Base-by-base conservation (phyloP, 2,329 filamentous ascomycete species). In the Botrytis paeoniae region DNA sequence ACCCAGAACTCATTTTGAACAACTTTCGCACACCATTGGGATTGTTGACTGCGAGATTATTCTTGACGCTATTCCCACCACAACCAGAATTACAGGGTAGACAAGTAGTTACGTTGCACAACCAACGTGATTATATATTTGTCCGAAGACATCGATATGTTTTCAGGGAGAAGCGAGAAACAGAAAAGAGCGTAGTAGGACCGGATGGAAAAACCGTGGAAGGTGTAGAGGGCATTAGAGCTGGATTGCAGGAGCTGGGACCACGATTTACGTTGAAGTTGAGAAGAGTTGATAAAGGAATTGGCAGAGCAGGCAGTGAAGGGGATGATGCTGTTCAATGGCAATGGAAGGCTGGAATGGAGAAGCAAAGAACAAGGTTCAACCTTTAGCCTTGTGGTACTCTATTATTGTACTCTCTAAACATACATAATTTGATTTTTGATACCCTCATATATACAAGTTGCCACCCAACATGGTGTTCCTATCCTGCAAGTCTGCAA, bases 111-210 rank as follows among this genome's bases (percentile, higher is more conserved):
- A 98, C 95, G 0, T 84, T 98, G 70, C 94, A 98, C 83, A 98
- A 98, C 78, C 95, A 97, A 85, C 91, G 95, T 76, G 95, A 98
- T 82, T 98, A 95, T 82, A 96, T 98, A 78, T 99, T 99, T 82
- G 87, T 98, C 69, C 88, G 96, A 8, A 87, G 95, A 54, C 95
- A 98, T 82, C 87, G 96, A 64, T 99, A 99, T 80, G 88, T 97
- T 1, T 98, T 99, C 84, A 89, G 96, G 22, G 94, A 98, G 74
- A 97, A 96, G 85, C 87, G 92, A 18, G 86, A 89, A 72, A 94
- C 91, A 0, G 96, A 98, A 84, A 98, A 97, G 85, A 91, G 90
- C 72, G 93, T 98, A 1, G 87, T 93, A 7, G 93, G 89, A 6
- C 85, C 92, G 1, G 93, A 98, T 79, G 95, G 96, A 29, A 92